Evolutionary conservation across 768 basidiomycete genomes (phyloP), one percentile per base, ranked within the genome.

Genomic region (Rhodotorula diobovata): DNA sequence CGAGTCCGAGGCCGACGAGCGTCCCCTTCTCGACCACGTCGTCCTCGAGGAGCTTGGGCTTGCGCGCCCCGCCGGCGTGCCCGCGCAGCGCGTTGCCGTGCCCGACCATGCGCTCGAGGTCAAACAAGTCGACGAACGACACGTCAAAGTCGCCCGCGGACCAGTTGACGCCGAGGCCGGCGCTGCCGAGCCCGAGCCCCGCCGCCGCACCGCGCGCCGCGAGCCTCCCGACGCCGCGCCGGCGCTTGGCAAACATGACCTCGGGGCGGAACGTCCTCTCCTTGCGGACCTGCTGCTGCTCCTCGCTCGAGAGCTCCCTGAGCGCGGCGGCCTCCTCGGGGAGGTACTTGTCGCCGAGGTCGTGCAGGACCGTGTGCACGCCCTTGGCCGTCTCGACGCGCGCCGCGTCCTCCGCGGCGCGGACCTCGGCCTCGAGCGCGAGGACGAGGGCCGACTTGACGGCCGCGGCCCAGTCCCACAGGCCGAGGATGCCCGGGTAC

Each of bases 241-340:
- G 79, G 34, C 83, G 84, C 54, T 84, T 81, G 65, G 86, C 86
- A 82, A 98, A 99, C 96, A 99, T 98, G 23, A 92, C 95, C 79
- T 95, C 90, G n/a, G 95, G 91, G 83, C 91, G 87, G 84, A 99
- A 99, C 21, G 95, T 87, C 37, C 91, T 85, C 66, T 87, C 85
- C 60, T 86, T 87, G 51, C 32, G 32, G 16, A 16, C 32, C 23
- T 12, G 32, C 32, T 34, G 32, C 45, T 35, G 60, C 45, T 91
- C 84, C n/a, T 20, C 43, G 79, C 93, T n/a, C 25, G n/a, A n/a
- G 34, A 56, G 60, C 28, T 51, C 45, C 23, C 45, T 25, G 11
- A 50, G 54, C 60, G 61, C 43, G 46, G 32, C 48, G 11, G n/a
- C 57, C 39, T 61, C 60, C 34, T 67, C 56, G 34, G 82, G 81